phyloP scores from a whole-genome alignment of 345 rosid species.

The Populus pruinosa region DNA sequence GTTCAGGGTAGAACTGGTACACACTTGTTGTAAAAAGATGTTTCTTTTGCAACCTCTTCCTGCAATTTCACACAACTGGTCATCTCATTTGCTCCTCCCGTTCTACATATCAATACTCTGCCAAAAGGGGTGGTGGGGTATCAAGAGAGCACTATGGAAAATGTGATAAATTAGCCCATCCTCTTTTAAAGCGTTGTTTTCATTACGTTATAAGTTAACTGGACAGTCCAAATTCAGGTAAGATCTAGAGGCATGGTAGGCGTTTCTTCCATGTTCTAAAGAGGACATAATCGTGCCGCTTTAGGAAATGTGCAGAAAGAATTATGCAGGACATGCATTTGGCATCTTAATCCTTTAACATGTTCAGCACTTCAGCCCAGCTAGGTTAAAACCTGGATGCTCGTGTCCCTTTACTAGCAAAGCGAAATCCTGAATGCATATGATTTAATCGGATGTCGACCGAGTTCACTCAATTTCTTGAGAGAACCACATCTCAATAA shows the following conservation, averaged over 20 bases:
- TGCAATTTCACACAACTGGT: no score
- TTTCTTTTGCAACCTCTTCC: not conserved
- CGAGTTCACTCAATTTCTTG: not conserved
- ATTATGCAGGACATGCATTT: not conserved
- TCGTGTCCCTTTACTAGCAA: not conserved
- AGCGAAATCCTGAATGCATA: not conserved
- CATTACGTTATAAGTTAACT: not conserved
- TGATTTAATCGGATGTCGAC: not conserved
- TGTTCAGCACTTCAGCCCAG: not conserved
- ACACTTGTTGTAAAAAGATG: not conserved
- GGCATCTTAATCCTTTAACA: not conserved
- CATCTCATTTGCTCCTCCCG: not conserved
- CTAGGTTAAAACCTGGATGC: not conserved
- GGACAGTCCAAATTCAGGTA: not conserved
- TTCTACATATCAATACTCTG: not conserved
- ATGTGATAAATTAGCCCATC: not conserved
- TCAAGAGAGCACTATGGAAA: not conserved
- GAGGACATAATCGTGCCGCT: not conserved
- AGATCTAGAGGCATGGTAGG: not conserved
- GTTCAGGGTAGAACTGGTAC: conserved; percentile 7
- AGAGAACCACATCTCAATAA: not conserved
- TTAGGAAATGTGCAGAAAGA: not conserved
- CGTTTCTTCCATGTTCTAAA: not conserved
- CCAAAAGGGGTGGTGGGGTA: not conserved
- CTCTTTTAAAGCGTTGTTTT: not conserved